Percentiles rank a stretch among this genome's conserved stretches.
Evolutionary conservation across 2,329 filamentous ascomycete genomes (phyloP).

Genomic region (Blastomyces emzantsi): DNA sequence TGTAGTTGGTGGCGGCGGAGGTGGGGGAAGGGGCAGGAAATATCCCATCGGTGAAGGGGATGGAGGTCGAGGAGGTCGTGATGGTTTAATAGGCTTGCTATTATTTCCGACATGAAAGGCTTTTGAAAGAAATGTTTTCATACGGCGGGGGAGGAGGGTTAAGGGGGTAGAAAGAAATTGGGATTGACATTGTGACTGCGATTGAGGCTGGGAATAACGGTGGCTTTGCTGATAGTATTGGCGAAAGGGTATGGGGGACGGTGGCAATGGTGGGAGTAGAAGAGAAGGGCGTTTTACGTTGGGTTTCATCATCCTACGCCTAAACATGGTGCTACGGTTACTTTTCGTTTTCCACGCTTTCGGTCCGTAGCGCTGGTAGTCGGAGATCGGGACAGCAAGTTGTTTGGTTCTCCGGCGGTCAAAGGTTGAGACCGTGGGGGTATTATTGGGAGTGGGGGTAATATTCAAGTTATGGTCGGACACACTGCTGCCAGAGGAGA

Average conservation of each 20-base stretch:
- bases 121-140: neutral
- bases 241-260: neutral
- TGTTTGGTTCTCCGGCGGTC: conserved; percentile 1
- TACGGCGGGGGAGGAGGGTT: conserved; percentile 2
- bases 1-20: neutral
- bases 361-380: conserved; percentile 3
- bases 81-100: neutral
- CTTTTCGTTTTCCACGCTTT: conserved; percentile 5
- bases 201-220: neutral
- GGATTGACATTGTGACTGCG: neutral
- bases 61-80: conserved; percentile 3
- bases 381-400: conserved; percentile 6
- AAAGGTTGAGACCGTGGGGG: neutral
- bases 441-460: conserved; percentile 3
- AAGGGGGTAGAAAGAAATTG: neutral
- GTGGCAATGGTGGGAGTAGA: neutral
- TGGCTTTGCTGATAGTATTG: neutral
- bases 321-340: conserved; percentile 1
- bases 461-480: conserved; percentile 2
- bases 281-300: neutral
- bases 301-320: neutral
- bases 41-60: neutral
- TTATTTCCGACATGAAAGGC: neutral
- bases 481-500: neutral
- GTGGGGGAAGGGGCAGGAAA: neutral